phyloP scores from a whole-genome alignment of 441 rosid genomes.

The Biscutella laevigata region DNA sequence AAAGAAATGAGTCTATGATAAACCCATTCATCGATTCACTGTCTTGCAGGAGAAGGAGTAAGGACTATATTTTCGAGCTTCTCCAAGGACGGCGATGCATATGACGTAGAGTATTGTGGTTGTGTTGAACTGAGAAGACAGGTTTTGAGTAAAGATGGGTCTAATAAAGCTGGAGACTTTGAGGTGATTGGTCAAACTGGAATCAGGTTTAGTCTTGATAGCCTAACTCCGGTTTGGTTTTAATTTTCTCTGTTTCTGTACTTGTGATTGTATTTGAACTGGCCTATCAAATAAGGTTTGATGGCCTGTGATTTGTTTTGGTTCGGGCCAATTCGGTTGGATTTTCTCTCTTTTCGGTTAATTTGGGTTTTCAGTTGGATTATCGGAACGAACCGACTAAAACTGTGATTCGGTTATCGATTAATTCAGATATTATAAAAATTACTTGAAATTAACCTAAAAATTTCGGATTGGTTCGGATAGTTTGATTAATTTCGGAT shows the following conservation, averaged over 20 bases:
- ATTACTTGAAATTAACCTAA: too few relatives aligned
- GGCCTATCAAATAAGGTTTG: too few relatives aligned
- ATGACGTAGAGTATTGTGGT: conserved; percentile 56
- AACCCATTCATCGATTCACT: background rate
- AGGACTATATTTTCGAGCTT: conserved; percentile 55
- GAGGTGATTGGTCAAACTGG: conserved; percentile 40
- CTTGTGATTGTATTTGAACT: conserved; percentile 14
- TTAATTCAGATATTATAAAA: too few relatives aligned
- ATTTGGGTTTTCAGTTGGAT: too few relatives aligned
- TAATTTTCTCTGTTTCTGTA: conserved; percentile 11
- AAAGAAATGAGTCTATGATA: background rate
- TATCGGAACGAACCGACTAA: too few relatives aligned
- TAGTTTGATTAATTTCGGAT: too few relatives aligned
- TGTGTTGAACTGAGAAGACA: conserved; percentile 44
- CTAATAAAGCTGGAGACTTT: conserved; percentile 36
- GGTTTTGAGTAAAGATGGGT: conserved; percentile 19
- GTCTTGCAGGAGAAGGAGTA: conserved; percentile 66
- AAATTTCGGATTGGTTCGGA: too few relatives aligned
- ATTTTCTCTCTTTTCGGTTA: too few relatives aligned
- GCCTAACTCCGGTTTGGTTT: conserved; percentile 17
- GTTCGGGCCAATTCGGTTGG: too few relatives aligned
- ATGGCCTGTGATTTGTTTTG: too few relatives aligned
- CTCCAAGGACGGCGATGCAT: conserved; percentile 35
- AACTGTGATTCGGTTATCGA: too few relatives aligned
- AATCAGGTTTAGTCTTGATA: conserved; percentile 25